A percentile compares a stretch with the other conserved stretches of the same genome.
These are phyloP conservation scores for Hypoxylon fuscum DNA, from an alignment of 495 filamentous ascomycete genomes.

Conservation along the genomic window DNA sequence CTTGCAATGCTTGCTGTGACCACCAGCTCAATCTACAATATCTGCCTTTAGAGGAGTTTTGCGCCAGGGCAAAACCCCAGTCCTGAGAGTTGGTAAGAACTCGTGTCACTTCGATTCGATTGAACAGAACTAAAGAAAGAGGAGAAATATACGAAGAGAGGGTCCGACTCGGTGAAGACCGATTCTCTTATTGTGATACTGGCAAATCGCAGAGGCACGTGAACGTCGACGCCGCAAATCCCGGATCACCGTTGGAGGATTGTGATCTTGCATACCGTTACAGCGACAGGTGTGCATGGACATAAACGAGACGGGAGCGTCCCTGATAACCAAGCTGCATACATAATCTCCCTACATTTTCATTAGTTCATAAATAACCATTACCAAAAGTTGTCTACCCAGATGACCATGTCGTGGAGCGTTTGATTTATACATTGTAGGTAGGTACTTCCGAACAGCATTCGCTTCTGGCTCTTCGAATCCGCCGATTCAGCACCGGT, in stretches of 20 bases:
- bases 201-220: slow-evolving; percentile 35
- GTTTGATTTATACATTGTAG: slow-evolving; percentile 13
- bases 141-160: slow-evolving; percentile 3
- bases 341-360: background rate
- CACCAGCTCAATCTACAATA: background rate
- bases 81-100: background rate
- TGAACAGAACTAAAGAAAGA: slow-evolving; percentile 9
- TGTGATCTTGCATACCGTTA: slow-evolving; percentile 29
- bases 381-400: slow-evolving; percentile 5
- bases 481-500: slow-evolving; percentile 15
- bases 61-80: slow-evolving; percentile 4
- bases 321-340: slow-evolving; percentile 8
- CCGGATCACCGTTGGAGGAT: slow-evolving; percentile 24
- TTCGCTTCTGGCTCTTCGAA: slow-evolving; percentile 23
- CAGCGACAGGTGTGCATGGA: slow-evolving; percentile 14
- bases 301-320: slow-evolving; percentile 13
- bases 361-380: slow-evolving; percentile 11
- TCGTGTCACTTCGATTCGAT: slow-evolving; percentile 7
- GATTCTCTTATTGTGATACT: no score
- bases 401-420: slow-evolving; percentile 5
- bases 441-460: slow-evolving; percentile 36
- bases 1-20: slow-evolving; percentile 9
- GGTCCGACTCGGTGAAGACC: slow-evolving; percentile 11
- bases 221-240: slow-evolving; percentile 31
- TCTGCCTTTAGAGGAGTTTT: background rate